These are phyloP conservation scores for Piloderma croceum DNA, from an alignment of 768 basidiomycete species.

Conservation along the genomic window DNA sequence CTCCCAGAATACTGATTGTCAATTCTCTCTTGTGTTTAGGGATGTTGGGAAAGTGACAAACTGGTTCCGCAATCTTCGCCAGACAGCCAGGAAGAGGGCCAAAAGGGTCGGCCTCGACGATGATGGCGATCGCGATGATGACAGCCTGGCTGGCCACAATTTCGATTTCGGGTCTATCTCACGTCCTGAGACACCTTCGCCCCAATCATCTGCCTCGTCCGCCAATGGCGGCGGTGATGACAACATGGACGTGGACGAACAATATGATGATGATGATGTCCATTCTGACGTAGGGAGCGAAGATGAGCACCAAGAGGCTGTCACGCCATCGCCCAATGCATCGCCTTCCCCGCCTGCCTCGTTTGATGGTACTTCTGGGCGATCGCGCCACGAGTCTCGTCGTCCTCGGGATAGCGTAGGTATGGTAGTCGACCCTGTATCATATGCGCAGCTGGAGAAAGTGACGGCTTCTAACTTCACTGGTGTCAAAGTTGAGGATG, in stretches of 20 bases:
- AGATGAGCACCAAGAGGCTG: constrained; percentile 69
- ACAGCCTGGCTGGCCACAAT: constrained; percentile 21
- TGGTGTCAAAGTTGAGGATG: constrained; percentile 69
- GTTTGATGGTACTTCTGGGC: constrained; percentile 25
- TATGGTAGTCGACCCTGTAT: constrained; percentile 32
- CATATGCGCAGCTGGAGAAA: constrained; percentile 48
- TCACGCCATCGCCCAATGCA: constrained; percentile 61
- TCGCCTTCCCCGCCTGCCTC: constrained; percentile 28
- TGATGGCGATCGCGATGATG: constrained; percentile 42
- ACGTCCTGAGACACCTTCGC: constrained; percentile 47
- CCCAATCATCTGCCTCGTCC: constrained; percentile 48
- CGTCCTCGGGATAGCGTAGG: constrained; percentile 27
- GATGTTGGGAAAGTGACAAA: constrained; percentile 83
- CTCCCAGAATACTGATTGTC: not conserved
- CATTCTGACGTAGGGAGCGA: constrained; percentile 58
- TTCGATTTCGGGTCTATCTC: constrained; percentile 41
- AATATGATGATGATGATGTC: constrained; percentile 29
- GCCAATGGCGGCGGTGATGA: constrained; percentile 37
- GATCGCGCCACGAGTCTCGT: constrained; percentile 23
- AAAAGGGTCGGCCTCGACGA: constrained; percentile 46
- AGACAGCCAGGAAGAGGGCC: constrained; percentile 71
- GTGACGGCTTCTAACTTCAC: constrained; percentile 32
- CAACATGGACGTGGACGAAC: constrained; percentile 46
- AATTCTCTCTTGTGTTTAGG: constrained; percentile 35
- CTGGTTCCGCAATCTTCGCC: constrained; percentile 82